A percentile compares a stretch with the other conserved stretches of the same genome.
Conservation (phyloP, 306 rosid genomes). For the Acmispon strigosus region DNA sequence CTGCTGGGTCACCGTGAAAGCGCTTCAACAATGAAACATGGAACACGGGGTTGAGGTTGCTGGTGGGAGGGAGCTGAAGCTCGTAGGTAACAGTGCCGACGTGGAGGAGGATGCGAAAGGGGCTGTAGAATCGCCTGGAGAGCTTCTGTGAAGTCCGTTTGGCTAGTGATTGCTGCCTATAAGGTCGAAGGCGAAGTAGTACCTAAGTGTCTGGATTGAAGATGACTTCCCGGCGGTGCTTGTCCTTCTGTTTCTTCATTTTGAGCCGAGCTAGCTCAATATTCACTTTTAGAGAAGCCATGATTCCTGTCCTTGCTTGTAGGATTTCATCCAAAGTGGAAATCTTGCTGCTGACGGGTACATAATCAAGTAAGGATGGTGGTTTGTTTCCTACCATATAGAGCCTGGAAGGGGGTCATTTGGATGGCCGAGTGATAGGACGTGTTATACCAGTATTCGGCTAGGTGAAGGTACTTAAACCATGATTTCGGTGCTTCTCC, state of each 20-base stretch:
- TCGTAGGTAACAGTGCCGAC: not conserved
- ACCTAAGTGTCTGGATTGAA: too few relatives aligned
- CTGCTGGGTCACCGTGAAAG: too few relatives aligned
- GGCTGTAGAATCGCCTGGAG: not conserved
- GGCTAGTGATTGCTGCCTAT: too few relatives aligned
- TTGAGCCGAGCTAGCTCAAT: too few relatives aligned
- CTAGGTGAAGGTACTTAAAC: not conserved
- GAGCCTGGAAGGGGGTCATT: not conserved
- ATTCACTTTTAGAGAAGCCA: too few relatives aligned
- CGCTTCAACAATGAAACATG: not conserved
- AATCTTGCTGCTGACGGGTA: too few relatives aligned
- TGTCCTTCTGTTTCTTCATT: too few relatives aligned
- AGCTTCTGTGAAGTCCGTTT: too few relatives aligned
- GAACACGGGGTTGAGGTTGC: not conserved
- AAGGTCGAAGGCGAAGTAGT: too few relatives aligned
- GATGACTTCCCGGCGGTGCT: too few relatives aligned
- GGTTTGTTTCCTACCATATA: not conserved
- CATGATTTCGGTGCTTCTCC: not conserved
- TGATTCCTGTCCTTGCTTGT: too few relatives aligned
- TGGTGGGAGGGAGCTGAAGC: not conserved
- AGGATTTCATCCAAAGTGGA: too few relatives aligned
- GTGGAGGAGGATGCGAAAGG: not conserved
- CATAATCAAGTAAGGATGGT: not conserved
- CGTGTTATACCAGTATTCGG: not conserved
- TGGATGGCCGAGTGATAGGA: not conserved